Conservation (phyloP, 2,329 filamentous ascomycete species). For the Alternaria sp. region DNA sequence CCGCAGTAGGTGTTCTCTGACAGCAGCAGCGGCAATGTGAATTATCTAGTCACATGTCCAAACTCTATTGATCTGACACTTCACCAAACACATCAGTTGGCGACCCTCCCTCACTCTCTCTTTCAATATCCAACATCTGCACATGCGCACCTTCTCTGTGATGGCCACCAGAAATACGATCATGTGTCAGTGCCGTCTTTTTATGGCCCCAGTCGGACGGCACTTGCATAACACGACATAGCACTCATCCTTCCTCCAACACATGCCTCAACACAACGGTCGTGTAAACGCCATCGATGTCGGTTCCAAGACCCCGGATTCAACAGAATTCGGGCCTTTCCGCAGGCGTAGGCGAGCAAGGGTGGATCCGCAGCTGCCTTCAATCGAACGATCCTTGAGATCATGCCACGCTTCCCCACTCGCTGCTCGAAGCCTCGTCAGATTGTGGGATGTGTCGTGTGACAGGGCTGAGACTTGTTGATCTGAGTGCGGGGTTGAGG, state of each 20-base stretch:
- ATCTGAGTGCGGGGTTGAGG: neutral
- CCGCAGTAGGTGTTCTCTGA: constrained; percentile 7
- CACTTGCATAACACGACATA: constrained; percentile 1
- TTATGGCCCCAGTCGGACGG: neutral
- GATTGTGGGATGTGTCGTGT: constrained; percentile 16
- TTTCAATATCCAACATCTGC: constrained; percentile 12
- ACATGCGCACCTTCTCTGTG: neutral
- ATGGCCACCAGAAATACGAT: neutral
- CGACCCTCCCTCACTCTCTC: constrained; percentile 13
- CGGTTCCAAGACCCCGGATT: constrained; percentile 4
- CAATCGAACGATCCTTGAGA: neutral
- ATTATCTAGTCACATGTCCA: constrained; percentile 16
- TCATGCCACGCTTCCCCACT: neutral
- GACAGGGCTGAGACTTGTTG: constrained; percentile 29
- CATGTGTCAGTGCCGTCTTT: neutral
- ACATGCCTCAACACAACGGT: neutral
- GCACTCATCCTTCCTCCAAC: neutral
- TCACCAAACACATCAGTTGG: constrained; percentile 10
- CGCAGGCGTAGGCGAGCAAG: neutral
- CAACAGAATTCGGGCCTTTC: neutral
- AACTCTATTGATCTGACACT: constrained; percentile 18
- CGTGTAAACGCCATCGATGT: constrained; percentile 3
- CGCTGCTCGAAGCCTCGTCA: neutral
- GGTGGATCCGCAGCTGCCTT: neutral
- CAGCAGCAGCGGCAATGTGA: constrained; percentile 3